Base-by-base conservation (phyloP, 2,329 filamentous ascomycete genomes). In the Colletotrichum agaves region DNA sequence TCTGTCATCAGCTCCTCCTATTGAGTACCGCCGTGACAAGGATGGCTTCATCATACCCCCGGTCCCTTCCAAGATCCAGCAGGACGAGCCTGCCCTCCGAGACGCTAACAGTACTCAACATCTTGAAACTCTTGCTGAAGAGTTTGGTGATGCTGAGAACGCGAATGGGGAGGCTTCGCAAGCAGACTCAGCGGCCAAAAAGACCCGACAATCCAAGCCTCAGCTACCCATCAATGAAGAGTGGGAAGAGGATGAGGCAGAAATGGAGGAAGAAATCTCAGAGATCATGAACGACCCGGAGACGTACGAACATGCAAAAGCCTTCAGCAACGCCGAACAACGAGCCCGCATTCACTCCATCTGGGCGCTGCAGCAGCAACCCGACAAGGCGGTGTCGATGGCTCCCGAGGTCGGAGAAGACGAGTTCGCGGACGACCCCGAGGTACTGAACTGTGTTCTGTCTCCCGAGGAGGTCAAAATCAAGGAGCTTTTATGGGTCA, bases 401-500 rank as follows among this genome's bases (percentile, higher is more conserved):
- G 84, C 87, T 27, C 84, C 86, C 6, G 88, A 91, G 60, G 90
- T 97, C 19, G 88, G 86, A 57, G 92, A 92, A 64, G 87, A 92
- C 64, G 94, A 98, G 75, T 98, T 98, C 74, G 92, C 90, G 41
- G 90, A 97, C 73, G 96, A 99, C 70, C 91, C 90, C 0, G 96
- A 99, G 78, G 93, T 99, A 5, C 82, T 86, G 67, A 92, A 92
- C 73, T 97, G 94, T 75, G 79, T 94, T 39, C 84, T 98, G 5
- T 87, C 86, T 0, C 87, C 90, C 1, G 87, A 88, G 3, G 94
- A 98, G 79, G 88, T 90, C 2, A 87, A 87, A 37, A 88, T 94
- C 75, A 98, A 98, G 78, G 94, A 98, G 78, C 89, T 90, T 67
- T 92, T 98, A 59, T 99, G 96, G 96, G 90, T 97, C 47, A 94